phyloP scores from a whole-genome alignment of 257 asterid genomes.

The Ophiorrhiza pumila region DNA sequence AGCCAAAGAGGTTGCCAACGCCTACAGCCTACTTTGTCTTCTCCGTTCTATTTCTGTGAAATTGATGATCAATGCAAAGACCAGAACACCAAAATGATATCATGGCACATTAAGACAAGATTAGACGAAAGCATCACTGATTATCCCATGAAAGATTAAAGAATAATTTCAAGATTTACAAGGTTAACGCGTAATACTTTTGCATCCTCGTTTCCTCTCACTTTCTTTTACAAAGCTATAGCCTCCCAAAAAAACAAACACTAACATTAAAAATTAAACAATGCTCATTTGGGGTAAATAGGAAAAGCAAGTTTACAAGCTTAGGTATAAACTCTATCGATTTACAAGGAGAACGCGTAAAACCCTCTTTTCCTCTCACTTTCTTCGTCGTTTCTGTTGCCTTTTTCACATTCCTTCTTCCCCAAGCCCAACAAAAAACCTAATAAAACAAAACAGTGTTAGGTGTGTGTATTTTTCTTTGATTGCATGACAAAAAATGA shows the following conservation, averaged over 20 bases:
- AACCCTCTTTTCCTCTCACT: constrained; percentile 20
- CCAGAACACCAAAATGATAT: not conserved
- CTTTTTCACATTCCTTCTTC: not conserved
- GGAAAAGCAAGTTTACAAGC: too few species aligned
- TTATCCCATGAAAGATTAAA: not conserved
- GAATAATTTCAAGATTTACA: not conserved
- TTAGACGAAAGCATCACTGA: too few species aligned
- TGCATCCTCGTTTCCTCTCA: not conserved
- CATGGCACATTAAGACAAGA: not conserved
- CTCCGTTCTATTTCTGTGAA: not conserved
- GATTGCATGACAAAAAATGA: too few species aligned
- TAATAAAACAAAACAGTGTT: too few species aligned
- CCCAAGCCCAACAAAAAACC: too few species aligned
- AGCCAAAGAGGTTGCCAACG: not conserved
- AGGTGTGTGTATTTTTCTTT: too few species aligned
- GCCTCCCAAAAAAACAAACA: not conserved
- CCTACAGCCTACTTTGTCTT: rapidly evolving
- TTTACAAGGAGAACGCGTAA: too few species aligned
- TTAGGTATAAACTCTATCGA: too few species aligned
- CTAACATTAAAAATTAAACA: too few species aligned
- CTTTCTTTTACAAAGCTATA: not conserved
- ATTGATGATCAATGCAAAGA: not conserved
- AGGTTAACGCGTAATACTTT: not conserved
- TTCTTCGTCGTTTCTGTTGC: constrained; percentile 8
- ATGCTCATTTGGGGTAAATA: too few species aligned